Evolutionary conservation across 805 yeast genomes (phyloP).

Genomic region (Candida methanosorbosa): DNA sequence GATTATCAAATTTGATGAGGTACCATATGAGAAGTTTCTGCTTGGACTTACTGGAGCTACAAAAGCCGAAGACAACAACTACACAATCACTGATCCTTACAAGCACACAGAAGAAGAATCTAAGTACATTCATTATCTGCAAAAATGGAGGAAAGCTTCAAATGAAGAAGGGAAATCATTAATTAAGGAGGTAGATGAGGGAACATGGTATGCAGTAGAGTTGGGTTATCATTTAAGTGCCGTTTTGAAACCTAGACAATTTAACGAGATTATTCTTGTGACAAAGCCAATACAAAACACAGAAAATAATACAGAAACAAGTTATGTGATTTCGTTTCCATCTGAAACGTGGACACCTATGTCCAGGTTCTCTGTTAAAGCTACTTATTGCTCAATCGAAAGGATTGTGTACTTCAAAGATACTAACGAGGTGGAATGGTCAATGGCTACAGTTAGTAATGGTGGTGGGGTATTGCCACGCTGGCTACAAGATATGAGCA

Average conservation of each 20-base stretch:
- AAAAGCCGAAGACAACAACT: neutral
- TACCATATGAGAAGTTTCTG: slow-evolving; percentile 16
- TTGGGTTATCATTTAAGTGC: slow-evolving; percentile 29
- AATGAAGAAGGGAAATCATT: slow-evolving; percentile 11
- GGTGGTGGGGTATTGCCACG: slow-evolving; percentile 33
- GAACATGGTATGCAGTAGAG: slow-evolving; percentile 8
- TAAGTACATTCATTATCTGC: slow-evolving; percentile 26
- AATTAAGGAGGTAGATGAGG: slow-evolving; percentile 7
- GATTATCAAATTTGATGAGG: slow-evolving; percentile 2
- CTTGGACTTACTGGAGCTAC: slow-evolving; percentile 20
- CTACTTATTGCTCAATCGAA: slow-evolving; percentile 29
- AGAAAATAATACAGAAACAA: slow-evolving; percentile 13
- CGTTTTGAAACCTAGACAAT: slow-evolving; percentile 27
- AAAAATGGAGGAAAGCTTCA: slow-evolving; percentile 14
- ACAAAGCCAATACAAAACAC: slow-evolving; percentile 9
- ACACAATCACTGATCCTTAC: slow-evolving; percentile 17
- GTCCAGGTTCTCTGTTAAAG: slow-evolving; percentile 11
- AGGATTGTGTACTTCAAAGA: slow-evolving; percentile 15
- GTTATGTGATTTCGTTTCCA: slow-evolving; percentile 25
- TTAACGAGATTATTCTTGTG: slow-evolving; percentile 25
- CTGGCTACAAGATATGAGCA: slow-evolving; percentile 30
- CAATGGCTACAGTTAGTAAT: slow-evolving; percentile 29
- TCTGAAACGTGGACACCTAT: slow-evolving; percentile 9
- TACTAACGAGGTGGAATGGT: slow-evolving; percentile 20
- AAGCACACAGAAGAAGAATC: slow-evolving; percentile 24